Base-by-base conservation (phyloP, 352 stramenopile genomes). In the Pseudoperonospora humuli region DNA sequence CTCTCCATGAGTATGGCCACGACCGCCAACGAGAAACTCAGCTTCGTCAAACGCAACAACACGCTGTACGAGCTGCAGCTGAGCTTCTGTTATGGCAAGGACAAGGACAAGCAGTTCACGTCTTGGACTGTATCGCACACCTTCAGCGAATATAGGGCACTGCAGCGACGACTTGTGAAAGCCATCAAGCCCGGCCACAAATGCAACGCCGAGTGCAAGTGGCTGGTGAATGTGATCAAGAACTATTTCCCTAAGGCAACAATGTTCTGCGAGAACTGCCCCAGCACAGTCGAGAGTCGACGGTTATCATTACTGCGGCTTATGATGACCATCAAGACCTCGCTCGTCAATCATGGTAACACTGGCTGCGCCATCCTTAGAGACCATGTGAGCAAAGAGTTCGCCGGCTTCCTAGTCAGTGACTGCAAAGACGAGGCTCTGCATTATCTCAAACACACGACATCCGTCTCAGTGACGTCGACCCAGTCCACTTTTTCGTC, bases 131-230 rank as follows among this genome's bases (percentile, higher is more conserved):
- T 61, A 6, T 41, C 54, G 28, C 51, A 45, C 28, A 58, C 56
- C 8, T 68, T 70, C 31, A 64, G 76, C 19, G 66, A 75, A 35
- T 78, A 75, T 36, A 39, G 50, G 0, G 39, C 44, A 8, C 66
- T 83, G 39, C 70, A 80, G 47, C 43, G 64, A 20, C 57, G 59
- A 1, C 50, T 83, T 5, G 50, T 77, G 3, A 69, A 64, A 40
- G 32, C 50, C 17, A 49, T 83, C 17, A 35, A 62, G 29, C 57
- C 63, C 29, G 64, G 74, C 28, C 74, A 86, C 50, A 60, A 62
- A 36, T 86, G 70, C 57, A 69, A 67, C 33, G 64, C 69, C 34
- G 67, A 83, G 35, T 85, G 73, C 56, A 55, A 52, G 20, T 85
- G 59, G 62, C 44, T 85, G 14, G 60, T 73, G 38, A 64, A 54